These are phyloP conservation scores for Brasilioporus rufonigricans DNA, from an alignment of 768 basidiomycete genomes.

Conservation along the genomic window DNA sequence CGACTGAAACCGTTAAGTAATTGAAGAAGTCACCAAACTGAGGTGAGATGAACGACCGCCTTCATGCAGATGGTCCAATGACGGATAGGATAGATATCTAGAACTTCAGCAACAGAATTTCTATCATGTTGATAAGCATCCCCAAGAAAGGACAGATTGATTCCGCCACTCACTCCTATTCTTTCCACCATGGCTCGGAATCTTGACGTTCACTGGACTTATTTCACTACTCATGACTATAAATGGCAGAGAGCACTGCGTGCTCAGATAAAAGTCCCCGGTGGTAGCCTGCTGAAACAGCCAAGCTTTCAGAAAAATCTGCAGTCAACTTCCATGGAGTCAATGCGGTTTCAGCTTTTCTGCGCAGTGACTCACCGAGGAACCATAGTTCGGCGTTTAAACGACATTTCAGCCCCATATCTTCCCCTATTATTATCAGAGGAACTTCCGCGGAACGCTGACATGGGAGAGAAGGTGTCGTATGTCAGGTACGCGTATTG, in stretches of 20 bases:
- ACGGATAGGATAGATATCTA: neutral
- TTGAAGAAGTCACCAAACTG: neutral
- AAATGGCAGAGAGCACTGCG: no score
- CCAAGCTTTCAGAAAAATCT: neutral
- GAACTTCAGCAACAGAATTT: neutral
- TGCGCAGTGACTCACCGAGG: neutral
- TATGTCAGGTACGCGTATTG: neutral
- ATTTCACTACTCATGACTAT: no score
- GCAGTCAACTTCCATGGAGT: neutral
- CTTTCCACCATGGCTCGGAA: no score
- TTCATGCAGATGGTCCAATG: neutral
- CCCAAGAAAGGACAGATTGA: neutral
- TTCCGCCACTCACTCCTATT: no score
- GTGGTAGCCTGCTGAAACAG: no score
- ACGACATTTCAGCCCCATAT: neutral
- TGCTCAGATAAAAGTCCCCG: no score
- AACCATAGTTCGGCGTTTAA: neutral
- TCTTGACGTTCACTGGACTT: no score
- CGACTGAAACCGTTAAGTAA: neutral
- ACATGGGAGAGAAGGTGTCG: neutral
- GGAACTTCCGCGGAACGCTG: neutral
- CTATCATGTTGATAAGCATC: neutral
- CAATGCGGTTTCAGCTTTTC: neutral
- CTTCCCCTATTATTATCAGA: neutral
- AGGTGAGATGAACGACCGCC: neutral